phyloP scores from a whole-genome alignment of 177 flowering plant genomes.

The Tripterygium wilfordii region DNA sequence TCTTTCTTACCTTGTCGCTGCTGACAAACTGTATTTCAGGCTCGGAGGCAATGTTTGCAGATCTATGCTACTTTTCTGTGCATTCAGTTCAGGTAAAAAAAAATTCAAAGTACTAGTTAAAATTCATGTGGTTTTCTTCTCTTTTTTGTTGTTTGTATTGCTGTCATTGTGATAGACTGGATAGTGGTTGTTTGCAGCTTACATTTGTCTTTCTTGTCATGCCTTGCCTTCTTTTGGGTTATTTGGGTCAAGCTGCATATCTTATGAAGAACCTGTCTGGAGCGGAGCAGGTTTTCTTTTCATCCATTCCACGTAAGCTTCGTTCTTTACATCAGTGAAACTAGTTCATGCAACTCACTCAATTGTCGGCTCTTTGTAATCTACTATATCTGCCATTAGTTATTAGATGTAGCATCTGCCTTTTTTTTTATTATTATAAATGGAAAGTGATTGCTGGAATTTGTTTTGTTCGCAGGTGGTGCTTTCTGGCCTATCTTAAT shows the following conservation, averaged over 20 bases:
- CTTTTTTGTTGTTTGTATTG: constrained; percentile 7
- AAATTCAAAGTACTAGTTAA: not conserved
- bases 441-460: too few species aligned
- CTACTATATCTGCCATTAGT: too few species aligned
- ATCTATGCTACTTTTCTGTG: constrained; percentile 97
- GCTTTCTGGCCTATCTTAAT: constrained; percentile 85
- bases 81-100: constrained; percentile 84
- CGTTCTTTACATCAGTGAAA: not conserved
- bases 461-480: constrained; percentile 49
- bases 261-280: constrained; percentile 65
- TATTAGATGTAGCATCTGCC: too few species aligned
- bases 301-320: constrained; percentile 79
- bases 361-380: too few species aligned
- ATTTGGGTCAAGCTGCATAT: constrained; percentile 99
- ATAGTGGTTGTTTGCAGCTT: constrained; percentile 54
- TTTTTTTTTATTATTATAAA: too few species aligned
- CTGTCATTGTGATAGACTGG: constrained; percentile 7
- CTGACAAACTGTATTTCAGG: constrained; percentile 44
- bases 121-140: not conserved
- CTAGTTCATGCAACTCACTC: too few species aligned
- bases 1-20: constrained; percentile 1
- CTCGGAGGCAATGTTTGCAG: constrained; percentile 99
- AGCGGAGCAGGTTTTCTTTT: constrained; percentile 68
- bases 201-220: constrained; percentile 89
- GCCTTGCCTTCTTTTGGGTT: constrained; percentile 96